Conservation (phyloP, 2,329 filamentous ascomycete species). For the Talaromyces sp. region DNA sequence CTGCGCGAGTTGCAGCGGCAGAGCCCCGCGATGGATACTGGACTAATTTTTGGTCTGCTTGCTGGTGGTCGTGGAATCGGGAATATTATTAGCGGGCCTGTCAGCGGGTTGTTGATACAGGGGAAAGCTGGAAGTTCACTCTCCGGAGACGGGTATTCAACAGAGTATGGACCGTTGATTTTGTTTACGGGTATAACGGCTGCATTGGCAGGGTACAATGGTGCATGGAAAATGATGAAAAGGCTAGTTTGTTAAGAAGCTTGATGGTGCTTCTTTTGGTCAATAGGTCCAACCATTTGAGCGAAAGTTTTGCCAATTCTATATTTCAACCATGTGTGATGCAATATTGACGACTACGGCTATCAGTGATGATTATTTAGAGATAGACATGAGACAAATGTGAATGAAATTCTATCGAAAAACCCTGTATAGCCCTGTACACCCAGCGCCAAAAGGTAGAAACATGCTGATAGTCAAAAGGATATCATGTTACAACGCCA, state of each 20-base stretch:
- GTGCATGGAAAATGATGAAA: not conserved
- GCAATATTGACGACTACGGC: not conserved
- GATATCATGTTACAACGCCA: not conserved
- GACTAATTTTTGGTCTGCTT: conserved; percentile 8
- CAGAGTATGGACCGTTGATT: conserved; percentile 9
- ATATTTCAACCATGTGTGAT: not conserved
- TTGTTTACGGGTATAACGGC: conserved; percentile 11
- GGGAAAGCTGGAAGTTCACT: not conserved
- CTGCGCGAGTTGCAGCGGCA: conserved; percentile 21
- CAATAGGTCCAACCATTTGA: not conserved
- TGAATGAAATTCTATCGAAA: not conserved
- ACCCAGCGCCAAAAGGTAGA: not conserved
- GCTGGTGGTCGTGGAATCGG: conserved; percentile 7
- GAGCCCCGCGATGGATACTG: conserved; percentile 4
- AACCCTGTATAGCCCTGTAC: not conserved
- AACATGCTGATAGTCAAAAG: not conserved
- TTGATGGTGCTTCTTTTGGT: not conserved
- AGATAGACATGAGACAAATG: not conserved
- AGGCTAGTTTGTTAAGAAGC: not conserved
- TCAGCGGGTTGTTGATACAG: conserved; percentile 6
- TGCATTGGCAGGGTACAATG: not conserved
- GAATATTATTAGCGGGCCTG: conserved; percentile 9
- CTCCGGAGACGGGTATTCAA: not conserved
- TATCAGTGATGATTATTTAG: not conserved
- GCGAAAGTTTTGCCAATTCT: not conserved